Conservation (phyloP, 805 yeast species). For the Danielia reshetovae region DNA sequence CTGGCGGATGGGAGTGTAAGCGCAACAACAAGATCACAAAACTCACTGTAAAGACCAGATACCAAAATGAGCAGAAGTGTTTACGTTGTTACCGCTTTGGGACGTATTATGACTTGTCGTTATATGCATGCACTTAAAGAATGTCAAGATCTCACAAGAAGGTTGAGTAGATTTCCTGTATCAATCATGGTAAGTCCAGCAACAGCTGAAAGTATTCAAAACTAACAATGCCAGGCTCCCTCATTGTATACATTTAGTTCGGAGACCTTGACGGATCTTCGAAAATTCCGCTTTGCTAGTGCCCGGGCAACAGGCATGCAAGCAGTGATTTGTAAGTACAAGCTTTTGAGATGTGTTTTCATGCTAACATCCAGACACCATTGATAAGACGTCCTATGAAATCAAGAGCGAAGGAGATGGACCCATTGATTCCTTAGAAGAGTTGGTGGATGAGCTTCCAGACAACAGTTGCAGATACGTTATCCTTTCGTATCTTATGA, state of each 20-base stretch:
- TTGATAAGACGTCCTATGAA: constrained; percentile 53
- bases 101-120: constrained; percentile 3
- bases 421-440: constrained; percentile 52
- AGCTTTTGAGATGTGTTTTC: neutral
- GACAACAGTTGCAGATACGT: constrained; percentile 77
- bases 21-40: no score
- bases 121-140: neutral
- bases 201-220: neutral
- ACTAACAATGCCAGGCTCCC: constrained; percentile 12
- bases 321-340: constrained; percentile 53
- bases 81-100: constrained; percentile 9
- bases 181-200: neutral
- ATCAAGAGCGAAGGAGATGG: constrained; percentile 45
- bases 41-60: no score
- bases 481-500: constrained; percentile 71
- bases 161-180: neutral
- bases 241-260: constrained; percentile 60
- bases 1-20: no score
- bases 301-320: constrained; percentile 60
- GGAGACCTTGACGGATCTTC: constrained; percentile 55
- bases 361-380: constrained; percentile 34
- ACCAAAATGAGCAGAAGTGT: constrained; percentile 4
- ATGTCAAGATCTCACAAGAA: no score
- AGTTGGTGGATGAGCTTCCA: constrained; percentile 71
- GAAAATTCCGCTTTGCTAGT: constrained; percentile 70